Evolutionary conservation across 2,329 filamentous ascomycete genomes (phyloP).

Genomic region (Pseudocercospora pini-densiflorae): DNA sequence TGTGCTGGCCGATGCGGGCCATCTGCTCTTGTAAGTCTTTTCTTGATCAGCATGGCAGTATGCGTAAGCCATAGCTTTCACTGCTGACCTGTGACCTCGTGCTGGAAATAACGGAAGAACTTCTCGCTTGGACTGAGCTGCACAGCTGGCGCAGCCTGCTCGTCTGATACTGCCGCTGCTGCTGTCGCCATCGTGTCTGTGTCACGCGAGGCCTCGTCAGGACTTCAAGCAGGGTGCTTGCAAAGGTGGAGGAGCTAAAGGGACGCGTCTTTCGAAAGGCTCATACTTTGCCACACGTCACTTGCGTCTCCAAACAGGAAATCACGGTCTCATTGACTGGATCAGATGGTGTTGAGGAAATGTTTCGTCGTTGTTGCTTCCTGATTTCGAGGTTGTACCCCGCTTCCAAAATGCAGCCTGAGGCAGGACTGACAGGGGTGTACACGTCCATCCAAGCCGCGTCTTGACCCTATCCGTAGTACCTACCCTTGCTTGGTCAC

Average conservation of each 20-base stretch:
- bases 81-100: constrained; percentile 68
- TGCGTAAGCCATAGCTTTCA: constrained; percentile 8
- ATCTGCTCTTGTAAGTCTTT: constrained; percentile 79
- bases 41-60: constrained; percentile 13
- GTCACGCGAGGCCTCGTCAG: not conserved
- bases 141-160: constrained; percentile 2
- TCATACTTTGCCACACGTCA: constrained; percentile 1
- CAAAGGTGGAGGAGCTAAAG: not conserved
- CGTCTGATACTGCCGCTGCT: constrained; percentile 4
- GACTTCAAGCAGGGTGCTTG: not conserved
- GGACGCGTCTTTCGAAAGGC: not conserved
- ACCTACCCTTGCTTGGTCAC: too few relatives aligned
- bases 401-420: not conserved
- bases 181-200: constrained; percentile 20
- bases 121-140: constrained; percentile 65
- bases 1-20: constrained; percentile 65
- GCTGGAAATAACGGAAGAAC: constrained; percentile 84
- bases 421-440: not conserved
- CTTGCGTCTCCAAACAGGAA: not conserved
- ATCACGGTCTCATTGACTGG: not conserved
- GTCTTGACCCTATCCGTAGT: too few relatives aligned
- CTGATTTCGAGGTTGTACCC: not conserved
- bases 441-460: not conserved
- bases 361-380: not conserved
- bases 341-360: not conserved